phyloP scores from a whole-genome alignment of 225 moss, liverwort and hornwort species.

The Straminergon stramineum region DNA sequence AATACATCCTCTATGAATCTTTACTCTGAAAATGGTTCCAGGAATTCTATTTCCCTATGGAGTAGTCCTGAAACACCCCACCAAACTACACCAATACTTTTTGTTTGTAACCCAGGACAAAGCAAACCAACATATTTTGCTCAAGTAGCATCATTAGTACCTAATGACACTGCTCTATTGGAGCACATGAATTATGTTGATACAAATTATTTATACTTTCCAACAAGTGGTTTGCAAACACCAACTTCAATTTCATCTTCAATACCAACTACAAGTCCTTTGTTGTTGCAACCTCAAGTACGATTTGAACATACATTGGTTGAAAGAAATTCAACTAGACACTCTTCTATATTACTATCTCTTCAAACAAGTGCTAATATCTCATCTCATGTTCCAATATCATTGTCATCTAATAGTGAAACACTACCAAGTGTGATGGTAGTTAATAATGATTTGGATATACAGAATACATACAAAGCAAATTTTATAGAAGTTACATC shows the following conservation, averaged over 20 bases:
- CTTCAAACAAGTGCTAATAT: not conserved
- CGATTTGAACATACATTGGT: not conserved
- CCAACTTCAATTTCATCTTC: not conserved
- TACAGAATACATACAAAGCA: not conserved
- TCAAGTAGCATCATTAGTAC: not conserved
- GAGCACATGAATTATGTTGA: not conserved
- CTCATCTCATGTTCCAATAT: not conserved
- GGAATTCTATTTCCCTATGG: not conserved
- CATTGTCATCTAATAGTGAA: not conserved
- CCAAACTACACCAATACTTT: constrained; percentile 6
- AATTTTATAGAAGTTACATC: not conserved
- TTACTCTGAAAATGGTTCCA: not conserved
- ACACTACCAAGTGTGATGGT: not conserved
- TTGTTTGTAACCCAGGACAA: constrained; percentile 29
- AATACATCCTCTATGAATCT: not conserved
- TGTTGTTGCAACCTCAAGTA: not conserved
- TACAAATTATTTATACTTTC: not conserved
- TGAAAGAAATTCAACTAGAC: not conserved
- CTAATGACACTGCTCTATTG: not conserved
- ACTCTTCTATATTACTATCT: not conserved
- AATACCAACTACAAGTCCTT: not conserved
- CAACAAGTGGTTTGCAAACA: not conserved
- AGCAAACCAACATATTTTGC: constrained; percentile 32
- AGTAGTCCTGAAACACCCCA: constrained; percentile 14
- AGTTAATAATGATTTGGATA: not conserved